Conservation (phyloP, 306 rosid genomes). For the Mimosa bimucronata region DNA sequence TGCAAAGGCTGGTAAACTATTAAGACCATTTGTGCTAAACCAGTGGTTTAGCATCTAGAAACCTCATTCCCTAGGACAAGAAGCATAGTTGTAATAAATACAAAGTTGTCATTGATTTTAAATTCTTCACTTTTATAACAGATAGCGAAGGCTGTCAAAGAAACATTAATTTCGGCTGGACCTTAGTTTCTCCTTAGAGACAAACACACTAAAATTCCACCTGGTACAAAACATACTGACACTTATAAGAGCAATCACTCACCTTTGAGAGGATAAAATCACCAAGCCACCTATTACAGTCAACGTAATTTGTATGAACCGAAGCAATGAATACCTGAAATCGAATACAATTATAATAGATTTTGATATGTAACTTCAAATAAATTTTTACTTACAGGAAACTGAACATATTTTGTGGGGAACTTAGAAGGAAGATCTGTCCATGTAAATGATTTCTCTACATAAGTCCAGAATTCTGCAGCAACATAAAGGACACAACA, state of each 20-base stretch:
- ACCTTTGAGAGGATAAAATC: slow-evolving; percentile 97
- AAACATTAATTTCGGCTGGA: slow-evolving; percentile 26
- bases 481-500: slow-evolving; percentile 34
- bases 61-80: not conserved
- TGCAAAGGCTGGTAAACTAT: slow-evolving; percentile 2
- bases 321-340: slow-evolving; percentile 82
- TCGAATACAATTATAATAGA: slow-evolving; percentile 30
- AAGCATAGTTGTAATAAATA: not conserved
- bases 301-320: slow-evolving; percentile 90
- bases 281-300: slow-evolving; percentile 99
- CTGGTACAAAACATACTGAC: slow-evolving; percentile 6
- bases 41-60: not conserved
- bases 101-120: not conserved
- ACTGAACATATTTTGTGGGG: slow-evolving; percentile 94
- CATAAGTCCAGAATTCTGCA: slow-evolving; percentile 93
- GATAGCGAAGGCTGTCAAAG: not conserved
- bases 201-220: slow-evolving; percentile 23
- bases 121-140: slow-evolving; percentile 4
- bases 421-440: slow-evolving; percentile 94
- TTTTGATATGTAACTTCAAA: slow-evolving; percentile 33
- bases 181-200: not conserved
- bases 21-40: not conserved
- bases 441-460: slow-evolving; percentile 95
- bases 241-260: slow-evolving; percentile 39
- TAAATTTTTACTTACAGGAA: slow-evolving; percentile 73